Evolutionary conservation across 352 stramenopile species (phyloP), one percentile per base, ranked within the genome.

Genomic region (Halophytophthora polymorphica): DNA sequence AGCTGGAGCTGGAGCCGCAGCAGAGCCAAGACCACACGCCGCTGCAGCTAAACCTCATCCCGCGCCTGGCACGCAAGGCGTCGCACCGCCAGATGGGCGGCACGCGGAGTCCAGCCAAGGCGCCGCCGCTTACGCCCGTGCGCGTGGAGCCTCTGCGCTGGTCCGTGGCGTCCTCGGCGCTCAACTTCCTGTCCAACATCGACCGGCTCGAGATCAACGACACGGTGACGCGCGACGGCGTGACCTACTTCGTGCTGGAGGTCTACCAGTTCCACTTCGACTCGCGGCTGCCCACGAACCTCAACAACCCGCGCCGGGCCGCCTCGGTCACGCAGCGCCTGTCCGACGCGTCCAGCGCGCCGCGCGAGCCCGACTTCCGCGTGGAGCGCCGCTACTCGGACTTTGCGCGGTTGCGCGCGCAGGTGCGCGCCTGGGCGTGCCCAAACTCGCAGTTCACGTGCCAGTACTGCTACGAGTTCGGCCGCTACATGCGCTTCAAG

Each of bases 301-400:
- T 74, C 53, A 71, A 71, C 48, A 73, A 72, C 53, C 65, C 65
- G 17, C 71, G 66, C 22, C 55, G 68, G 34, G 64, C 58, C 13
- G 50, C 56, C 22, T 59, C 54, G 17, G 18, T 18, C 13, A 42
- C 43, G 29, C 17, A 17, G 6, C 58, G 61, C 18, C 22, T 58
- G 28, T 66, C 66, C 19, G 45, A 59, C 22, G 36, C 34, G 12
- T 39, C 21, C 29, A 64, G 38, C 36, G 50, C 60, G 25, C 10
- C 53, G 12, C 50, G 60, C n/a, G 37, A 57, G 45, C 74, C 77
- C 3, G 77, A 85, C 50, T 82, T 73, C 45, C 62, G 59, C 6
- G 63, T 88, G 36, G 61, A 86, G 50, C 64, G 69, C n/a, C 74
- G 74, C 33, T 88, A 82, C 57, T 83, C 74, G 18, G 74, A 88